A percentile compares a stretch with the other conserved stretches of the same genome.
These are phyloP conservation scores for Monosporozyma servazzii DNA, from an alignment of 805 yeast genomes.

Conservation along the genomic window DNA sequence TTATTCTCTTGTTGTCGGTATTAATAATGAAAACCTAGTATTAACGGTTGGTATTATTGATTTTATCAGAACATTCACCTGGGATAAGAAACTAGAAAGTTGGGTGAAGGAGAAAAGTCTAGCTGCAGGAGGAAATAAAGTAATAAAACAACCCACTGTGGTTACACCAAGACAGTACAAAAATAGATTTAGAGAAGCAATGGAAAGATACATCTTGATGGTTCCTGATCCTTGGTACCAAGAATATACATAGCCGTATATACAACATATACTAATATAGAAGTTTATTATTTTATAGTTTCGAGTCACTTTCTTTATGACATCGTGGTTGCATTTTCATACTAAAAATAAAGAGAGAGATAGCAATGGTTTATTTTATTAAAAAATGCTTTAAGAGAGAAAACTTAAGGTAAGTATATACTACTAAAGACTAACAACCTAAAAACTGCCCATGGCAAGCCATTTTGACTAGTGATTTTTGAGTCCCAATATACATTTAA, in stretches of 20 bases:
- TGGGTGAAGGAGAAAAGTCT: constrained; percentile 96
- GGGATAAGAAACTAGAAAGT: constrained; percentile 97
- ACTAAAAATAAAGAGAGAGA: too few relatives aligned
- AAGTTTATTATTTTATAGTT: too few relatives aligned
- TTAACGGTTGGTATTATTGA: constrained; percentile 90
- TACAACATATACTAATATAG: too few relatives aligned
- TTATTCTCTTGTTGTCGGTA: constrained; percentile 89
- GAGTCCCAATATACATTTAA: background rate
- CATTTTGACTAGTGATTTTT: background rate
- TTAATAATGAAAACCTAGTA: constrained; percentile 57
- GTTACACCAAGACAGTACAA: constrained; percentile 95
- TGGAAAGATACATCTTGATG: constrained; percentile 90
- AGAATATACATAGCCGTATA: constrained; percentile 14
- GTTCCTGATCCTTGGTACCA: constrained; percentile 68
- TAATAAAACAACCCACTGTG: constrained; percentile 87
- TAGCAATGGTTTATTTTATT: too few relatives aligned
- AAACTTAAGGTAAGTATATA: too few relatives aligned
- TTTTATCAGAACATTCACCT: constrained; percentile 89
- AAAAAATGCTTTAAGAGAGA: too few relatives aligned
- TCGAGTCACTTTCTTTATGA: too few relatives aligned
- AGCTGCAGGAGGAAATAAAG: constrained; percentile 53
- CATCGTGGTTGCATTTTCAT: too few relatives aligned
- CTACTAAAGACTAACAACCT: background rate
- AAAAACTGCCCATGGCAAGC: background rate
- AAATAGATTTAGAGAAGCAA: constrained; percentile 89